Evolutionary conservation across 768 basidiomycete species (phyloP), one percentile per base, ranked within the genome.

Genomic region (Suillus bovinus): DNA sequence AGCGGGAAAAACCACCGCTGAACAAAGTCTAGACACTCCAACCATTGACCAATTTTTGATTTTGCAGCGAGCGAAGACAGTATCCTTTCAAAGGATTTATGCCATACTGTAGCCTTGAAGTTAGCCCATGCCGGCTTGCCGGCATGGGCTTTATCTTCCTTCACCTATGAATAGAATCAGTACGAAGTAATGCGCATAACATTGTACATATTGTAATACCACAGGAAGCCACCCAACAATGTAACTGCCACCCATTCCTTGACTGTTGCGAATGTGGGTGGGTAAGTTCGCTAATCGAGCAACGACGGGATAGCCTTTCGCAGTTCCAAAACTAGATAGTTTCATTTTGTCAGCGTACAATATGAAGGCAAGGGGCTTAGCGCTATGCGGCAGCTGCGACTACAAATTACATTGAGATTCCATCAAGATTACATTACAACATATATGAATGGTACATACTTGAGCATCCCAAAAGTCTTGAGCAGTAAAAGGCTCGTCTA

Each of bases 101-200:
- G 42, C 42, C n/a, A 44, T n/a, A 44, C n/a, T 44, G 42, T 44
- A n/a, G 42, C 42, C 42, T 44, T n/a, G n/a, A 44, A 44, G 42
- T 44, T 44, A n/a, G n/a, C 42, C 20, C n/a, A 44, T n/a, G n/a
- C 42, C 1, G 20, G 41, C 41, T 9, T 9, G 41, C 41, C 20
- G 1, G 41, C 20, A 20, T 42, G 41, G 20, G 20, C 20, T 20
- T 42, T 42, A 42, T 42, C 41, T 42, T 42, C 41, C 41, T 42
- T 42, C 41, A 42, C 41, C 41, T 42, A 42, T 42, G 41, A 42
- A 42, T 42, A 42, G 41, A 42, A 42, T 42, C 9, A 42, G 41
- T 42, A 20, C 16, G 20, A 42, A 42, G 20, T 20, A 10, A 20
- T 42, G 41, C 4, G 3, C 20, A n/a, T 42, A n/a, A 9, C n/a